Conservation (phyloP, 2,329 filamentous ascomycete species). For the Hypoxylon sp. region DNA sequence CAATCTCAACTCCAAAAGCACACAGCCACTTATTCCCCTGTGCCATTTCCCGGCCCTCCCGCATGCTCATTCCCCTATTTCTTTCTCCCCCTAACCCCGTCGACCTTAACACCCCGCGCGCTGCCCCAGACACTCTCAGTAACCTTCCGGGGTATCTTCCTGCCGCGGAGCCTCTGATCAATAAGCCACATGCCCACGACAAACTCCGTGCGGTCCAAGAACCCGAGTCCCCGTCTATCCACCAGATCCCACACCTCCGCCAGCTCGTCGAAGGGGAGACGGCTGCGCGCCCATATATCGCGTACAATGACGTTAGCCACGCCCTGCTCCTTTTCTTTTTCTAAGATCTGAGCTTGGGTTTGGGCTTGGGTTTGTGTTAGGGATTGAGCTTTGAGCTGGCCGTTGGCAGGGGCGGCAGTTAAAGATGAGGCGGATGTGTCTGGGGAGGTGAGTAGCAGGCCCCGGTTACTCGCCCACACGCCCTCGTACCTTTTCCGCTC, state of each 20-base stretch:
- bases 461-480: slow-evolving; percentile 85
- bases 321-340: slow-evolving; percentile 57
- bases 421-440: slow-evolving; percentile 14
- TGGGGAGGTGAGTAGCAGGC: slow-evolving; percentile 58
- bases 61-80: no score
- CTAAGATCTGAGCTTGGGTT: neutral
- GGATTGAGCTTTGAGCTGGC: no score
- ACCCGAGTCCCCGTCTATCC: slow-evolving; percentile 66
- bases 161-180: slow-evolving; percentile 81
- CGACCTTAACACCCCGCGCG: slow-evolving; percentile 62
- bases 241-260: slow-evolving; percentile 84
- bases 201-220: slow-evolving; percentile 77
- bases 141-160: slow-evolving; percentile 80
- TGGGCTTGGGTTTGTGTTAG: neutral
- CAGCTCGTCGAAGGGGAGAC: slow-evolving; percentile 75
- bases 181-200: slow-evolving; percentile 87
- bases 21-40: neutral
- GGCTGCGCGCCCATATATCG: slow-evolving; percentile 80
- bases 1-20: neutral
- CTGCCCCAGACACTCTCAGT: slow-evolving; percentile 82
- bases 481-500: slow-evolving; percentile 87
- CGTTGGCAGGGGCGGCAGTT: neutral
- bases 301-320: slow-evolving; percentile 77
- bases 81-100: slow-evolving; percentile 9
- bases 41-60: no score